A percentile compares a stretch with the other conserved stretches of the same genome.
These are phyloP conservation scores for Staphylotrichum tortipilum DNA, from an alignment of 495 filamentous ascomycete species.

Conservation along the genomic window DNA sequence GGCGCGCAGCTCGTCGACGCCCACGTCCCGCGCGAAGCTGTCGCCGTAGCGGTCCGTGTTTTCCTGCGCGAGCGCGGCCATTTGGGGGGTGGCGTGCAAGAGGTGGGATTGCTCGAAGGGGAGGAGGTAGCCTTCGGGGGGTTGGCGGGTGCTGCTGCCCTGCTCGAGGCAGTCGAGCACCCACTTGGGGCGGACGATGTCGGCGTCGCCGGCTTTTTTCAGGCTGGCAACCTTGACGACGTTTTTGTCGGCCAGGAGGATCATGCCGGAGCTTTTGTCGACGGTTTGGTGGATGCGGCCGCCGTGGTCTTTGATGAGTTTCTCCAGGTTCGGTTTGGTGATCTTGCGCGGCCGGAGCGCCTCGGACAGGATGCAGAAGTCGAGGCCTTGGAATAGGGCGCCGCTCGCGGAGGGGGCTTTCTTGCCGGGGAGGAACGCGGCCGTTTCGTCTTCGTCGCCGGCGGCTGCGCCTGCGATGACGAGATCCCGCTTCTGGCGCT, in stretches of 20 bases:
- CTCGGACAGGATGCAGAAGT: constrained; percentile 59
- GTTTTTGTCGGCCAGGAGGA: constrained; percentile 73
- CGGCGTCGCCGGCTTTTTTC: constrained; percentile 55
- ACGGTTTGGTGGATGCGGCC: constrained; percentile 73
- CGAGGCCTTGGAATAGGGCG: constrained; percentile 58
- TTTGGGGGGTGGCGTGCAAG: constrained; percentile 32
- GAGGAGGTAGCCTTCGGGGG: constrained; percentile 47
- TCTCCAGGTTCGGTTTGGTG: constrained; percentile 72
- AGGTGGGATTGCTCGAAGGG: constrained; percentile 45
- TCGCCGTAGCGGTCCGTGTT: constrained; percentile 73
- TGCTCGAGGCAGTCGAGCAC: constrained; percentile 73
- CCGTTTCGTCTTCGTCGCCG: neutral
- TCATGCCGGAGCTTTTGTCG: constrained; percentile 47
- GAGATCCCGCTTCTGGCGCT: constrained; percentile 58
- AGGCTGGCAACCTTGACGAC: constrained; percentile 81
- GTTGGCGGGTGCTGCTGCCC: no score
- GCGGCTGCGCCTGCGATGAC: constrained; percentile 57
- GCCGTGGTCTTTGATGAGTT: constrained; percentile 78
- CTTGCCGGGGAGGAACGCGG: constrained; percentile 1
- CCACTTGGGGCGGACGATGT: constrained; percentile 77
- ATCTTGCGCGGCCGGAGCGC: constrained; percentile 47
- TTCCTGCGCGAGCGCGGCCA: constrained; percentile 20
- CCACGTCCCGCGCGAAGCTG: constrained; percentile 70
- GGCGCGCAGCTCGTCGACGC: constrained; percentile 52
- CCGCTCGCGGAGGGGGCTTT: constrained; percentile 29